phyloP scores from a whole-genome alignment of 2,329 filamentous ascomycete genomes.

The Cercospora berteroae region DNA sequence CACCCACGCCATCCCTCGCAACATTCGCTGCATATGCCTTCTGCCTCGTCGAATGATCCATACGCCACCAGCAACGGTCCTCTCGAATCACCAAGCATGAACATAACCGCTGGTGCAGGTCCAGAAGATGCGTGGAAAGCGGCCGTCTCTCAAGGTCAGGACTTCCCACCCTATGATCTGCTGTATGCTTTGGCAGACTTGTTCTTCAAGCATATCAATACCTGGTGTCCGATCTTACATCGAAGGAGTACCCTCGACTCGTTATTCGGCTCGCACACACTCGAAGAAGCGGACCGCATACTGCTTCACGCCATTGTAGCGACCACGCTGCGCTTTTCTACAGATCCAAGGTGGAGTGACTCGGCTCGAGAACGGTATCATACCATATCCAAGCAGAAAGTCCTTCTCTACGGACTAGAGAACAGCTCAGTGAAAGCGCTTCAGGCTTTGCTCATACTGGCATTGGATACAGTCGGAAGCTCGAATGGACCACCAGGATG shows the following conservation, averaged over 20 bases:
- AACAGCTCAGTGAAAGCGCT: conserved; percentile 85
- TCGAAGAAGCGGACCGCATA: conserved; percentile 79
- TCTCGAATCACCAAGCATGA: conserved; percentile 59
- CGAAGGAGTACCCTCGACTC: conserved; percentile 74
- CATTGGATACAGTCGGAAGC: conserved; percentile 78
- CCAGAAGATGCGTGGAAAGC: conserved; percentile 26
- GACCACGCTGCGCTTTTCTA: conserved; percentile 80
- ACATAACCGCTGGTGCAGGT: conserved; percentile 43
- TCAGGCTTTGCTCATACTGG: conserved; percentile 82
- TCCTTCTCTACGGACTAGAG: conserved; percentile 82
- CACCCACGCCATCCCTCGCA: conserved; percentile 27
- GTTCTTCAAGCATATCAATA: conserved; percentile 64
- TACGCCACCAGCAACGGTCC: conserved; percentile 42
- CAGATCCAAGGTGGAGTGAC: conserved; percentile 69
- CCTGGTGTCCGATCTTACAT: conserved; percentile 84
- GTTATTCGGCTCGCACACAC: conserved; percentile 71
- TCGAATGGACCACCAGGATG: conserved; percentile 89
- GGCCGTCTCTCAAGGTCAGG: conserved; percentile 41
- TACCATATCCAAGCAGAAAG: conserved; percentile 77
- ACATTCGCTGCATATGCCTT: conserved; percentile 22
- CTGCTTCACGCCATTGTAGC: conserved; percentile 86
- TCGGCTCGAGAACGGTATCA: conserved; percentile 74
- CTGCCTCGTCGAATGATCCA: conserved; percentile 22
- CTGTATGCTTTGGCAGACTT: conserved; percentile 60
- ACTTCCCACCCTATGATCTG: conserved; percentile 60